Evolutionary conservation across 805 yeast species (phyloP), one percentile per base, ranked within the genome.

Genomic region (Teunomyces tritomae): DNA sequence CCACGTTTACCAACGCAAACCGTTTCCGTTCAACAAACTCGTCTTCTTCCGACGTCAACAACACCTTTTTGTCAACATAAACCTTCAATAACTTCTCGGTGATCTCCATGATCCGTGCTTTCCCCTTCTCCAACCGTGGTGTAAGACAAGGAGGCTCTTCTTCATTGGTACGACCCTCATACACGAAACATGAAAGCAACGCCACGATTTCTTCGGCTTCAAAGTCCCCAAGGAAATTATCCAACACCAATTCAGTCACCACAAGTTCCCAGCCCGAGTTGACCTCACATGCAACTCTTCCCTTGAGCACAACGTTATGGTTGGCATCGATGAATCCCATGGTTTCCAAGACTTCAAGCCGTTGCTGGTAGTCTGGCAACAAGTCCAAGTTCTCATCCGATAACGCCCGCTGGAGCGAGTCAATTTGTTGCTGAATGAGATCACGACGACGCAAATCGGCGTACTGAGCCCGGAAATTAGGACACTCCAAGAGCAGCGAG

Each of bases 141-240:
- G 96, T 87, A 4, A 78, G 64, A n/a, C 71, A 68, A 1, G 79
- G 81, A 6, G 81, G 84, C 49, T 84, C 95, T 33, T 79, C 82
- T 24, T 80, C 78, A 32, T 79, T 82, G 17, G 79, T 75, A 13
- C 81, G 76, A 1, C 97, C 98, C 59, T 94, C 97, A 61, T 88
- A 94, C 1, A 94, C 96, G 70, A 94, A 94, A 32, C 87, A 89
- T 0, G 97, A 89, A 28, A 94, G 68, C 43, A 94, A 72, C 0
- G 98, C 98, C n/a, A 91, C 97, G 52, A 94, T 90, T 65, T 94
- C 99, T 60, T 90, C 97, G 0, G 97, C 90, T 53, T 91, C 95
- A 62, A 87, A 91, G 49, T 89, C 95, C 28, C 92, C 96, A 52
- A 94, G 71, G 71, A 92, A 90, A 67, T 94, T 94, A 59, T 92